Conservation (phyloP, 768 basidiomycete genomes). For the Tylopilus sp. region DNA sequence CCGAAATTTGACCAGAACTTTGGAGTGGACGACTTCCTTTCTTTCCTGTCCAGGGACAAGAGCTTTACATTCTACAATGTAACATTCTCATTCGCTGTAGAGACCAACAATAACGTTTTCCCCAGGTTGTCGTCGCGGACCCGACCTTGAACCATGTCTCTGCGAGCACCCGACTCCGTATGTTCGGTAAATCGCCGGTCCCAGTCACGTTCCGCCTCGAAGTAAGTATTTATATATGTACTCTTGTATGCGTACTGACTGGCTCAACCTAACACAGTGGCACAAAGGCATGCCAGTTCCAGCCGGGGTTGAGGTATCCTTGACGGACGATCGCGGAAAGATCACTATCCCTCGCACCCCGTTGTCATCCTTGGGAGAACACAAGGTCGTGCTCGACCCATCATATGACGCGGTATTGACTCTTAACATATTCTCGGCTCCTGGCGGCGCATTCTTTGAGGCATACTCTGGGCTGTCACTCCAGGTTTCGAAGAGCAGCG, state of each 20-base stretch:
- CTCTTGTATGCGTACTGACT: not conserved
- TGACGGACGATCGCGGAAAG: constrained; percentile 3
- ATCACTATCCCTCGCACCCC: not conserved
- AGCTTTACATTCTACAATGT: too few relatives aligned
- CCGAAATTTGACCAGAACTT: not conserved
- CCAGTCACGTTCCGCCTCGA: not conserved
- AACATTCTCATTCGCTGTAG: not conserved
- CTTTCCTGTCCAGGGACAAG: not conserved
- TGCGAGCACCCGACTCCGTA: constrained; percentile 8
- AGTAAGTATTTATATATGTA: not conserved
- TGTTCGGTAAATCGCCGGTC: not conserved
- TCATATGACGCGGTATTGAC: constrained; percentile 6
- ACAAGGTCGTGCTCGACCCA: not conserved
- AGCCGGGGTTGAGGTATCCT: constrained; percentile 3
- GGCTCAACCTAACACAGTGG: not conserved
- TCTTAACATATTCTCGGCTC: constrained; percentile 2
- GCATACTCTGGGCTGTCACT: constrained; percentile 10
- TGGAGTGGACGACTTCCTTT: not conserved
- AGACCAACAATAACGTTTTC: not conserved
- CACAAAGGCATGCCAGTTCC: not conserved
- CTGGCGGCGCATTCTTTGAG: not conserved
- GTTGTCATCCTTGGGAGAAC: not conserved
- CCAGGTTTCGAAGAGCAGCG: not conserved
- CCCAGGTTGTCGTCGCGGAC: constrained; percentile 8
- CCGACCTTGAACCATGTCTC: constrained; percentile 6